Percentiles rank a stretch among this genome's conserved stretches.
Evolutionary conservation across 1,139 yeast species (phyloP).

Genomic region (Scheffersomyces cryptocercus): DNA sequence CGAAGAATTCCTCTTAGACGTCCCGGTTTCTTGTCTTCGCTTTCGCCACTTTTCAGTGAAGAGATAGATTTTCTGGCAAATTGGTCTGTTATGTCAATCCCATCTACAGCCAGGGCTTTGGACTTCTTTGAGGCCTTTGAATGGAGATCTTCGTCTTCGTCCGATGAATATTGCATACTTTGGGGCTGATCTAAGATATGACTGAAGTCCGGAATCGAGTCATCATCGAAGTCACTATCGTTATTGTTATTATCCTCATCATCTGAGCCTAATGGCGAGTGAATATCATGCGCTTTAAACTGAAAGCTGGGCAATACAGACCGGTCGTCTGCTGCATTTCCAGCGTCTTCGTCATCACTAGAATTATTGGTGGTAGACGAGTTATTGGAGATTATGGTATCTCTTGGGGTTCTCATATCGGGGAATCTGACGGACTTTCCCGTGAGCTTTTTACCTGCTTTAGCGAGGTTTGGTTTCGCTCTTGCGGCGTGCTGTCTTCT

Average conservation of each 20-base stretch:
- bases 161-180: conserved; percentile 2
- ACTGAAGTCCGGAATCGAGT: conserved; percentile 2
- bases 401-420: conserved; percentile 26
- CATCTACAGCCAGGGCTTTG: conserved; percentile 1
- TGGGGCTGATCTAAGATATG: conserved; percentile 1
- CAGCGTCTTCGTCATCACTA: conserved; percentile 16
- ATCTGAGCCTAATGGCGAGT: conserved; percentile 2
- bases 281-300: conserved; percentile 2
- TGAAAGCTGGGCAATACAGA: conserved; percentile 19
- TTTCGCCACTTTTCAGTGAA: neutral
- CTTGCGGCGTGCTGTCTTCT: conserved; percentile 18
- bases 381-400: conserved; percentile 25
- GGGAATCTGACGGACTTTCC: conserved; percentile 33
- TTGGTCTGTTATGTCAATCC: conserved; percentile 26
- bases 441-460: conserved; percentile 35
- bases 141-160: conserved; percentile 8
- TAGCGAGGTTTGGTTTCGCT: conserved; percentile 26
- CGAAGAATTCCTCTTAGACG: conserved; percentile 34
- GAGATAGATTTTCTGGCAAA: conserved; percentile 8
- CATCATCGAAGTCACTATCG: conserved; percentile 3
- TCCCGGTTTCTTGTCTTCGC: conserved; percentile 8
- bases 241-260: conserved; percentile 7
- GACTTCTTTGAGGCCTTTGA: conserved; percentile 4
- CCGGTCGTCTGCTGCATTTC: conserved; percentile 6
- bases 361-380: conserved; percentile 26